A percentile compares a stretch with the other conserved stretches of the same genome.
phyloP scores from a whole-genome alignment of 805 yeast genomes.

The Teunomyces funiuensis region DNA sequence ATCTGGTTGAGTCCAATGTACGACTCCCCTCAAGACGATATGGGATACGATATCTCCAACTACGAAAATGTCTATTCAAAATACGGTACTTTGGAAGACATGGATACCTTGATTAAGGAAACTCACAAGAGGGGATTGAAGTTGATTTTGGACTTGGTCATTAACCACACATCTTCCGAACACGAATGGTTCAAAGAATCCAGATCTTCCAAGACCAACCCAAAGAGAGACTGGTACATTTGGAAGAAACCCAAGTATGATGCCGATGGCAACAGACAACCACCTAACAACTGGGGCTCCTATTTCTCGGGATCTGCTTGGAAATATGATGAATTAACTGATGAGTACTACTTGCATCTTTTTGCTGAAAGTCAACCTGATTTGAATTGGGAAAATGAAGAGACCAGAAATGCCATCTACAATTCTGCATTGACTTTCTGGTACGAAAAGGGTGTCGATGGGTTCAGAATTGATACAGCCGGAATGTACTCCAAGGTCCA shows the following conservation, averaged over 20 bases:
- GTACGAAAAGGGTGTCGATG: slow-evolving; percentile 57
- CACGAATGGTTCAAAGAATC: slow-evolving; percentile 61
- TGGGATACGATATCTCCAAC: slow-evolving; percentile 62
- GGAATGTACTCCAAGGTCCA: slow-evolving; percentile 51
- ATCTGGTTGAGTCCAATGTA: slow-evolving; percentile 60
- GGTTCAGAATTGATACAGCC: slow-evolving; percentile 59
- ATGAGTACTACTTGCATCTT: slow-evolving; percentile 54
- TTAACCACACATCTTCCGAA: slow-evolving; percentile 56
- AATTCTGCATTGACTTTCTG: slow-evolving; percentile 50
- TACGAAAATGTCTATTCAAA: slow-evolving; percentile 51
- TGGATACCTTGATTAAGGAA: slow-evolving; percentile 48
- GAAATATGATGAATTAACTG: slow-evolving; percentile 53
- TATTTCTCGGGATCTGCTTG: slow-evolving; percentile 56
- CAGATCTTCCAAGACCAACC: slow-evolving; percentile 46
- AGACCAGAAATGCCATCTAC: slow-evolving; percentile 39
- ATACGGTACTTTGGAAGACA: slow-evolving; percentile 55
- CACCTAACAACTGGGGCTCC: slow-evolving; percentile 59
- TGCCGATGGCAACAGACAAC: slow-evolving; percentile 47
- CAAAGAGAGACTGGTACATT: slow-evolving; percentile 61
- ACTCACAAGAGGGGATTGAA: slow-evolving; percentile 50
- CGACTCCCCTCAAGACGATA: slow-evolving; percentile 59
- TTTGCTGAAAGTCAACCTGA: slow-evolving; percentile 59
- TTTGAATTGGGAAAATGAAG: slow-evolving; percentile 58
- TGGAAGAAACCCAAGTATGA: slow-evolving; percentile 54
- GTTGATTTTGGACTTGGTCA: slow-evolving; percentile 53